Conservation (phyloP, 2,329 filamentous ascomycete species). For the Karstenula rhodostoma region DNA sequence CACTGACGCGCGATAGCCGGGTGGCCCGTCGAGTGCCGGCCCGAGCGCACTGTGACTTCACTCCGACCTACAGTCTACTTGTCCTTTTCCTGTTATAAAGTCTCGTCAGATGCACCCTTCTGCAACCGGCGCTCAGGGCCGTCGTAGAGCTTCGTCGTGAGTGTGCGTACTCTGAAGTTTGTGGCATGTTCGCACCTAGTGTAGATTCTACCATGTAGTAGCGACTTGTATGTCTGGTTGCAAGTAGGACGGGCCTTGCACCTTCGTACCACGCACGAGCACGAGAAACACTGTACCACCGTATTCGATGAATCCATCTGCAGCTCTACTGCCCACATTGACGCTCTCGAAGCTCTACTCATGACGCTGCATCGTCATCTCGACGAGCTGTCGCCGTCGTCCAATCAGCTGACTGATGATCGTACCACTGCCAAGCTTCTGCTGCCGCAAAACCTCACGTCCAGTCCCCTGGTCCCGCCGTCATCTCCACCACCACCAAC, state of each 20-base stretch:
- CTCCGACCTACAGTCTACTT: too few species aligned
- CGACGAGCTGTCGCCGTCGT: conserved; percentile 1
- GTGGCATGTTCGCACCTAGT: neutral
- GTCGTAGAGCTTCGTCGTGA: too few species aligned
- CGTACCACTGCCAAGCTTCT: conserved; percentile 16
- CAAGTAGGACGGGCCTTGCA: neutral
- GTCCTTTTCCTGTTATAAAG: too few species aligned
- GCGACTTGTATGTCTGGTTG: too few species aligned
- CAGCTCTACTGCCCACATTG: conserved; percentile 20
- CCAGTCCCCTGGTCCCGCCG: conserved; percentile 30
- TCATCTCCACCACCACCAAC: conserved; percentile 40
- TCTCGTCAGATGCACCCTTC: too few species aligned
- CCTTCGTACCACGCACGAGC: neutral
- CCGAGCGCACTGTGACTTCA: too few species aligned
- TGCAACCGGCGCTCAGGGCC: too few species aligned
- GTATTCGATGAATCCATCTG: neutral
- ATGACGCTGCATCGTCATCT: conserved; percentile 1
- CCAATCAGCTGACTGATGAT: conserved; percentile 14
- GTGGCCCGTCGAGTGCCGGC: neutral
- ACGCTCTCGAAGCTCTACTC: neutral
- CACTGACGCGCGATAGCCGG: conserved; percentile 5
- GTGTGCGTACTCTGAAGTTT: too few species aligned
- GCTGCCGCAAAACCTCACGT: conserved; percentile 16
- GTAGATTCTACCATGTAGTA: too few species aligned
- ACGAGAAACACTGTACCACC: neutral